Percentiles rank a stretch among this genome's conserved stretches.
Conservation (phyloP, 345 rosid genomes). For the Arabidopsis arenosa region DNA sequence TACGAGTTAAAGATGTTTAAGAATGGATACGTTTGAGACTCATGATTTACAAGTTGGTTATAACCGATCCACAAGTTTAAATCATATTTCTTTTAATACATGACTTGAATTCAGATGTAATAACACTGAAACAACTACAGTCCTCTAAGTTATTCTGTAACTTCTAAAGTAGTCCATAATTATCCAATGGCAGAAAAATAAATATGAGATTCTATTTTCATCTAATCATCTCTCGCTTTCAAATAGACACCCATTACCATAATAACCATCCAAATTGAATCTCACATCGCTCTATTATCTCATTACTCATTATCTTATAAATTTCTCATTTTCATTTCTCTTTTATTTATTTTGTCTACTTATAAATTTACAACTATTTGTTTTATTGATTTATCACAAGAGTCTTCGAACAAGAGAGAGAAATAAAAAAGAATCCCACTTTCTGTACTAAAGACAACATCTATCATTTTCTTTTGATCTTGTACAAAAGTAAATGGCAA, state of each 20-base stretch:
- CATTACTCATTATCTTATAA: constrained; percentile 8
- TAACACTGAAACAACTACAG: no score
- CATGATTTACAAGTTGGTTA: no score
- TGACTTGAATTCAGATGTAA: no score
- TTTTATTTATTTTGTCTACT: not conserved
- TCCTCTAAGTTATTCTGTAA: not conserved
- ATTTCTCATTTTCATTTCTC: not conserved
- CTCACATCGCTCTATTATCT: not conserved
- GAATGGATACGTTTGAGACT: no score
- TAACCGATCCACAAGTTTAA: no score
- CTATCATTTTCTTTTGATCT: constrained; percentile 2
- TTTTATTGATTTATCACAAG: not conserved
- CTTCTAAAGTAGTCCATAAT: not conserved
- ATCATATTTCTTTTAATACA: no score
- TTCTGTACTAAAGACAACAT: not conserved
- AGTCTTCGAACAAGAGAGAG: not conserved
- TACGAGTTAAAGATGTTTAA: no score
- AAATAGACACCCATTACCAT: constrained; percentile 10
- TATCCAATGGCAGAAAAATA: not conserved
- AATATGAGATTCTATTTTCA: not conserved
- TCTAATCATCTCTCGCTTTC: constrained; percentile 1
- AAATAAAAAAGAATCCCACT: not conserved
- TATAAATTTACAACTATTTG: no score
- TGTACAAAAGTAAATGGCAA: constrained; percentile 17
- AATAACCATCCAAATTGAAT: constrained; percentile 24